Evolutionary conservation across 2,329 filamentous ascomycete species (phyloP).

Genomic region (Lasiodiplodia citricola): DNA sequence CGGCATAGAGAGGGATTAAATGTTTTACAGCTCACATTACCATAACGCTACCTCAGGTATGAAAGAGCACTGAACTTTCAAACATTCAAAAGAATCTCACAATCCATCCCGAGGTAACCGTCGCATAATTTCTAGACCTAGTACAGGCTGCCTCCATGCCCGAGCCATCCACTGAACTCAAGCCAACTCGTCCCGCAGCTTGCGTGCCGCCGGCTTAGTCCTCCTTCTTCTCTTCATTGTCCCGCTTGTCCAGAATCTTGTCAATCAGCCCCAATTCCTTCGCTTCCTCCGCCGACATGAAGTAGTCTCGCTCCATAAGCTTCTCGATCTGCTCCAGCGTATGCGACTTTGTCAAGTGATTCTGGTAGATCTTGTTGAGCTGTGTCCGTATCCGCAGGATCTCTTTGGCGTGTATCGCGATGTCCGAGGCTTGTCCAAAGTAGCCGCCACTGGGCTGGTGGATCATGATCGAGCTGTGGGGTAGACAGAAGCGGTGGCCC

Average conservation of each 20-base stretch:
- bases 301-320: conserved; percentile 97
- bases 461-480: conserved; percentile 96
- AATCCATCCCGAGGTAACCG: too few relatives aligned
- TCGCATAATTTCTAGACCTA: not conserved
- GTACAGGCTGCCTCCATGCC: not conserved
- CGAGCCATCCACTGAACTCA: not conserved
- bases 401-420: conserved; percentile 96
- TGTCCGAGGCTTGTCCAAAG: conserved; percentile 73
- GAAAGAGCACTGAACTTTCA: not conserved
- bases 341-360: conserved; percentile 81
- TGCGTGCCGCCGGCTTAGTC: not conserved
- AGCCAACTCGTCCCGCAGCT: not conserved
- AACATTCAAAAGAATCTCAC: not conserved
- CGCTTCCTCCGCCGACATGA: conserved; percentile 87
- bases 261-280: conserved; percentile 90
- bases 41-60: not conserved
- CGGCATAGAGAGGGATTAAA: too few relatives aligned
- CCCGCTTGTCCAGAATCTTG: conserved; percentile 75
- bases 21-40: not conserved
- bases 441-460: conserved; percentile 89
- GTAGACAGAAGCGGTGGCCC: conserved; percentile 85
- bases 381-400: conserved; percentile 85
- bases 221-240: conserved; percentile 43
- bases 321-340: conserved; percentile 83
- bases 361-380: conserved; percentile 87